Evolutionary conservation across 1,139 yeast genomes (phyloP).

Genomic region (Blastobotrys indianensis): DNA sequence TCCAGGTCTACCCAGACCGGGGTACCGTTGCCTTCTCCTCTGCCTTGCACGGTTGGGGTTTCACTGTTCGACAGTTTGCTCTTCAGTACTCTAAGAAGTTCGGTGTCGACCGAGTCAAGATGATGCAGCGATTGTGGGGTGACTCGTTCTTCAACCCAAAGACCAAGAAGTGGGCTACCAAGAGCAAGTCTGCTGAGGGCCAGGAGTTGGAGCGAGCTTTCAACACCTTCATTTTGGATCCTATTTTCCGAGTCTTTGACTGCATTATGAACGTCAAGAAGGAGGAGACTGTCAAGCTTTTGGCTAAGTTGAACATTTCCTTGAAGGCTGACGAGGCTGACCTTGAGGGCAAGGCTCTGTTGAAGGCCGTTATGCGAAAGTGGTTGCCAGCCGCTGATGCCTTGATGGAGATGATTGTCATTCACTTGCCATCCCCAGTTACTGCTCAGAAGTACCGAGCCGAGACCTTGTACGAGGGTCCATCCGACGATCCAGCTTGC

Average conservation of each 20-base stretch:
- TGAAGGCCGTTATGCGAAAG: slow-evolving; percentile 98
- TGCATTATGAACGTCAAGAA: slow-evolving; percentile 97
- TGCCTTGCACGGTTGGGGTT: slow-evolving; percentile 99
- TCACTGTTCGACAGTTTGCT: slow-evolving; percentile 99
- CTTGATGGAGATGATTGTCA: slow-evolving; percentile 95
- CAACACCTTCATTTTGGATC: slow-evolving; percentile 99
- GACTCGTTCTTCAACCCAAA: slow-evolving; percentile 99
- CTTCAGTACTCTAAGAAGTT: slow-evolving; percentile 97
- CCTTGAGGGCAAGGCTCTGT: slow-evolving; percentile 96
- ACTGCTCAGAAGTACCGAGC: slow-evolving; percentile 99
- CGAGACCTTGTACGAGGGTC: slow-evolving; percentile 99
- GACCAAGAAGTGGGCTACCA: slow-evolving; percentile 99
- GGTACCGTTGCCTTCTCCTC: slow-evolving; percentile 99
- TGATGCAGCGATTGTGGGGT: slow-evolving; percentile 99
- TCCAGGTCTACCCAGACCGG: slow-evolving; percentile 96
- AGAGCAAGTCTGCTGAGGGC: slow-evolving; percentile 94
- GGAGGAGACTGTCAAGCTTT: slow-evolving; percentile 85
- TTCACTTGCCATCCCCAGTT: slow-evolving; percentile 99
- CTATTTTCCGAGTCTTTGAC: slow-evolving; percentile 94
- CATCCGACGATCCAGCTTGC: slow-evolving; percentile 88
- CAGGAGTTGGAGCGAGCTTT: slow-evolving; percentile 96
- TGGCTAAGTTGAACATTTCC: slow-evolving; percentile 86
- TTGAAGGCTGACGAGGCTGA: slow-evolving; percentile 94
- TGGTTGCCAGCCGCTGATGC: slow-evolving; percentile 99
- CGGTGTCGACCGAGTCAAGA: slow-evolving; percentile 96